Percentiles rank a stretch among this genome's conserved stretches.
Conservation (phyloP, 2,329 filamentous ascomycete species). For the Plectosphaerella sp. region DNA sequence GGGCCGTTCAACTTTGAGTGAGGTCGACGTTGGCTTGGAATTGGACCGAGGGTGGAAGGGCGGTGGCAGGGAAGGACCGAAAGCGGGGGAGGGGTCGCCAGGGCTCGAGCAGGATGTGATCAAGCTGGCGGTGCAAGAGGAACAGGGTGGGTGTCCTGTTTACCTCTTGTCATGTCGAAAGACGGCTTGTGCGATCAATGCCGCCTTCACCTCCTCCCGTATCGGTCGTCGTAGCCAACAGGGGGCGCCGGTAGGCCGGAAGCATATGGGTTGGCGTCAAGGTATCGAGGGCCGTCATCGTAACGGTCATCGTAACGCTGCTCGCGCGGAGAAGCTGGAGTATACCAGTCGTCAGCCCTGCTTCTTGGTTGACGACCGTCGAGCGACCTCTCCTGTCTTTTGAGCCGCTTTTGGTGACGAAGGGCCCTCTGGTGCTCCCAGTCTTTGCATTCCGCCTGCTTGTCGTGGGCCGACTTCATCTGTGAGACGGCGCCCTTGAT, state of each 20-base stretch:
- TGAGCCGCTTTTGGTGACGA: constrained; percentile 43
- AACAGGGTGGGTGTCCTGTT: background rate
- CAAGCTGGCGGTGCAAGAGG: background rate
- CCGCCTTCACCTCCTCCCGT: constrained; percentile 25
- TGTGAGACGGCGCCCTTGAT: constrained; percentile 53
- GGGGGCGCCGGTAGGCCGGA: constrained; percentile 36
- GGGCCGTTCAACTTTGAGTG: no score
- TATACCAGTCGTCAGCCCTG: constrained; percentile 40
- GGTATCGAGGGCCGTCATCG: constrained; percentile 39
- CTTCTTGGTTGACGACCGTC: constrained; percentile 29
- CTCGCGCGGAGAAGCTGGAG: constrained; percentile 32
- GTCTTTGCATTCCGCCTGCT: constrained; percentile 41
- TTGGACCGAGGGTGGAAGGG: background rate
- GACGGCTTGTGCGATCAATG: constrained; percentile 1
- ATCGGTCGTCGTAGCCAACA: constrained; percentile 23
- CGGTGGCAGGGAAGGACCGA: constrained; percentile 25
- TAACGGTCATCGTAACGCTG: constrained; percentile 26
- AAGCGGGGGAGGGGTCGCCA: background rate
- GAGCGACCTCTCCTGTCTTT: constrained; percentile 23
- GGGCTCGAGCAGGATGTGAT: constrained; percentile 14
- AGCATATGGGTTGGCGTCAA: constrained; percentile 43
- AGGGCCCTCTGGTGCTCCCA: constrained; percentile 44
- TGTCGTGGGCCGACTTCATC: constrained; percentile 50
- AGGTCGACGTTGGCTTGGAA: background rate
- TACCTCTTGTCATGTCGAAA: background rate